Percentiles rank a stretch among this genome's conserved stretches.
These are phyloP conservation scores for Populus hybrid DNA, from an alignment of 441 rosid genomes.

Conservation along the genomic window DNA sequence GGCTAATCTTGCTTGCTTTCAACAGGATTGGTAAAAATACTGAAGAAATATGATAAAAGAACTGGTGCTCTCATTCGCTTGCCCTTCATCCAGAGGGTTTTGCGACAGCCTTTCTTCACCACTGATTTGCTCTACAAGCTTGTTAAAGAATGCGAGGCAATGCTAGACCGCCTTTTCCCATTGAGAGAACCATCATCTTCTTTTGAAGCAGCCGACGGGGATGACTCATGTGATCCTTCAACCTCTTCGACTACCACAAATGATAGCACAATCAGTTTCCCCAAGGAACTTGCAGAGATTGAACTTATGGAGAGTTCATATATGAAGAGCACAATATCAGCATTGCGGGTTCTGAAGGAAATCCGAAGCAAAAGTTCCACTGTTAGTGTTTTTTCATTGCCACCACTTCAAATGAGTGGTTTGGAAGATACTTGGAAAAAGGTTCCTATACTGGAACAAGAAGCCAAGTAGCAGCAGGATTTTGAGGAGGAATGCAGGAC, in stretches of 20 bases:
- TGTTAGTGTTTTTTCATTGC: slow-evolving; percentile 71
- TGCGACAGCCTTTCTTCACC: slow-evolving; percentile 80
- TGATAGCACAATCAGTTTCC: slow-evolving; percentile 16
- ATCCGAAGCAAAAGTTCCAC: slow-evolving; percentile 85
- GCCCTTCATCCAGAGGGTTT: slow-evolving; percentile 74
- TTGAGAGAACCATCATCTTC: slow-evolving; percentile 19
- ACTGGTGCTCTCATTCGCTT: slow-evolving; percentile 67
- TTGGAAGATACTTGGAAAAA: slow-evolving; percentile 29
- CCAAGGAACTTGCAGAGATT: slow-evolving; percentile 49
- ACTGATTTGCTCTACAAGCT: slow-evolving; percentile 71
- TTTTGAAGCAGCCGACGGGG: slow-evolving; percentile 16
- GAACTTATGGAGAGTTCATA: slow-evolving; percentile 59
- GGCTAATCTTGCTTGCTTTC: neutral
- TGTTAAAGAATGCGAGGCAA: slow-evolving; percentile 67
- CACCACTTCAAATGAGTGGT: slow-evolving; percentile 58
- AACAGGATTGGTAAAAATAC: slow-evolving; percentile 79
- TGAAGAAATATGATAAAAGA: slow-evolving; percentile 85
- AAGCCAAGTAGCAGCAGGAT: slow-evolving; percentile 13
- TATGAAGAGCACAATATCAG: slow-evolving; percentile 72
- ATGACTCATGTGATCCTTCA: slow-evolving; percentile 17
- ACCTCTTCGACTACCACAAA: slow-evolving; percentile 3
- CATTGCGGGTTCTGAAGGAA: slow-evolving; percentile 65
- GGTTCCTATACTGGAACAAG: slow-evolving; percentile 33
- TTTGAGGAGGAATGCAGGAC: neutral
- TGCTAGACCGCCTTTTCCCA: slow-evolving; percentile 63